Base-by-base conservation (phyloP, 441 rosid genomes). In the Croton laevigatus region DNA sequence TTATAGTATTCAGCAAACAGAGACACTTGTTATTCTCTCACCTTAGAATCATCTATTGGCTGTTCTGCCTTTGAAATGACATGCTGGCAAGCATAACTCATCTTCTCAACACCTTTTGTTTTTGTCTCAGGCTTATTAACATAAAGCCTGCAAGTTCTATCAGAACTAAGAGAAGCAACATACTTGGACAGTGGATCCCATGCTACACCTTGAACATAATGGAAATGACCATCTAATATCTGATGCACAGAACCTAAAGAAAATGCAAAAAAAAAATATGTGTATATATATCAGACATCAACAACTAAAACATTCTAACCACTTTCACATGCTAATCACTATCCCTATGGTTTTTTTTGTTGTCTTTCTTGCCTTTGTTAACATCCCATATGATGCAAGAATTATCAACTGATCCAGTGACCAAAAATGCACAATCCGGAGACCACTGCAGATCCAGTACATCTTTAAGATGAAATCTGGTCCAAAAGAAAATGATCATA, bases 131-230 rank as follows among this genome's bases (percentile, higher is more conserved):
- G 88, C 73, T 86, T 94, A 71, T 81, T 89, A 70, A 74, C 83
- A 77, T 92, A 94, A 69, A 94, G 79, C 73, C 97, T 86, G 76
- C 99, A 94, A 61, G 97, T 92, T 82, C 99, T 89, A 74, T 94
- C 98, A 13, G 97, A 91, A 66, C 99, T 94, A 70, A 92, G 84
- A 52, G 98, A 92, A 58, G 98, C 93, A 75, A 83, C 85, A 71
- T 84, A 92, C 76, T 89, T 90, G 66, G 80, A 77, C 75, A 90
- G 78, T 62, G 99, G 99, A 80, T 94, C 98, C 98, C 97, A 94
- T 7, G 98, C 89, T 70, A 94, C 98, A 67, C 99, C 99, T 81
- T 94, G 99, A 76, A 94, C 99, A 83, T 94, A 94, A 81, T 94
- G 98, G 74, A 76, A 83, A 80, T 94, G 98, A 8, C 85, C 85